Evolutionary conservation across 225 moss, liverwort and hornwort species (phyloP).

Genomic region (Climacium dendroides): DNA sequence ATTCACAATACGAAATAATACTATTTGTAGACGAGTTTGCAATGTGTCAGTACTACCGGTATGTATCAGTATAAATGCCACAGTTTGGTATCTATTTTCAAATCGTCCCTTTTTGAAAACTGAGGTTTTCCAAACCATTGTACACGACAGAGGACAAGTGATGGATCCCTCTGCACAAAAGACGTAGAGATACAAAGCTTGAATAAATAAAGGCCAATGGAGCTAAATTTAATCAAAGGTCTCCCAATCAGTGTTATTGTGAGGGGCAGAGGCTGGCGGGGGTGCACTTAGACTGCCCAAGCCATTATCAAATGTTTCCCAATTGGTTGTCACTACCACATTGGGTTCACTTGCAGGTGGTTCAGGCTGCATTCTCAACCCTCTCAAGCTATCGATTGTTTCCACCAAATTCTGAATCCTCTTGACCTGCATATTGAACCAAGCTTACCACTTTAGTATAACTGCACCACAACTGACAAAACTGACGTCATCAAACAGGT

Average conservation of each 20-base stretch:
- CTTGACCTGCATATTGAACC: constrained; percentile 37
- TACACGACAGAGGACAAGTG: constrained; percentile 21
- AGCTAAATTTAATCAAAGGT: constrained; percentile 26
- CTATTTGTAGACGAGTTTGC: not conserved
- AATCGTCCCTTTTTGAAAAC: constrained; percentile 1
- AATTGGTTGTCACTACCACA: constrained; percentile 44
- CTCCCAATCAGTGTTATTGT: constrained; percentile 37
- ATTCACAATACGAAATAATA: not conserved
- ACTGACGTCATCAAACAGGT: not conserved
- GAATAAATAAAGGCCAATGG: not conserved
- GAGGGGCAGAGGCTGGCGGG: constrained; percentile 11
- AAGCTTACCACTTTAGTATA: not conserved
- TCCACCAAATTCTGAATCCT: constrained; percentile 57
- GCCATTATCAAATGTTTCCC: constrained; percentile 58
- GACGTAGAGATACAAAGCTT: constrained; percentile 13
- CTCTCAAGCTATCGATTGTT: constrained; percentile 39
- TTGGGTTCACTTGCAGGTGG: constrained; percentile 22
- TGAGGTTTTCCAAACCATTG: constrained; percentile 16
- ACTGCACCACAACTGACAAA: not conserved
- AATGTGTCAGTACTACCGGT: not conserved
- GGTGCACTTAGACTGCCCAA: constrained; percentile 42
- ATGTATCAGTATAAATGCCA: constrained; percentile 1
- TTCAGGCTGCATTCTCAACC: constrained; percentile 28
- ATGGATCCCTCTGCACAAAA: constrained; percentile 2
- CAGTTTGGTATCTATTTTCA: not conserved